A percentile compares a stretch with the other conserved stretches of the same genome.
phyloP scores from a whole-genome alignment of 129 eudicot genomes.

The Daucus carota region DH1_v3.0 NC_030388.2:31330501-31331000 shows the following conservation, averaged over 20 bases:
- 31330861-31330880: conserved; percentile 3
- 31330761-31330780: conserved; percentile 56
- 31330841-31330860: conserved; percentile 59
- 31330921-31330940: background rate
- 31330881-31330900: too few relatives aligned
- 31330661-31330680: conserved; percentile 83
- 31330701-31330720: conserved; percentile 22
- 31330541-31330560: background rate
- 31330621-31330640: conserved; percentile 1
- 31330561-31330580: background rate
- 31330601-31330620: background rate
- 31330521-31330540: background rate
- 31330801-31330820: conserved; percentile 94
- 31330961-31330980: background rate
- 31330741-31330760: background rate
- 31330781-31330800: conserved; percentile 69
- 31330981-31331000: background rate
- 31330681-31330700: conserved; percentile 95
- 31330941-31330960: background rate
- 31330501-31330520: background rate
- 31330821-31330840: conserved; percentile 89
- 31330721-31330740: conserved; percentile 10
- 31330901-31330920: background rate
- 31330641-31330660: conserved; percentile 95
- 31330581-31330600: background rate